Base-by-base conservation (phyloP, 2,329 filamentous ascomycete species). In the Cordyceps pruinosa region DNA sequence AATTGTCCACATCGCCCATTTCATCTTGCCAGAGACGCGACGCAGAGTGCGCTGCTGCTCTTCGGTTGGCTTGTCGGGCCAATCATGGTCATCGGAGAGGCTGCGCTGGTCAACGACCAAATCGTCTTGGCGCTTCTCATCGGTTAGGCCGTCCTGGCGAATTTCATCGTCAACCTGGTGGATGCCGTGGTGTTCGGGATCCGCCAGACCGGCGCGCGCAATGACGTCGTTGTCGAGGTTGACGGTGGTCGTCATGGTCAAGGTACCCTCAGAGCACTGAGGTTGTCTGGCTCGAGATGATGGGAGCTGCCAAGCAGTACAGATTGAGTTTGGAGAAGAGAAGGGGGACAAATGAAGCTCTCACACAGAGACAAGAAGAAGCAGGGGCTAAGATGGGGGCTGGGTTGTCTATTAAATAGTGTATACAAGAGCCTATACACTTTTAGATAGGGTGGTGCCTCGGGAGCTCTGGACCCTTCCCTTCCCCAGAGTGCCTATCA, bases 1-100 rank as follows among this genome's bases (percentile, higher is more conserved):
- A 59, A 91, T 82, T 26, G 83, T 85, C 72, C 84, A 90, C 58
- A 86, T 80, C 56, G 78, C 73, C 78, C 80, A 84, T 49, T 84
- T 83, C 60, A 90, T 81, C 66, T 77, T 77, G 60, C 83, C 85
- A 13, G 84, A 81, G 23, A 88, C 80, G 64, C 83, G 82, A 50
- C 77, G 80, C n/a, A 88, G 78, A 0, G 81, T 85, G 15, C 61
- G 67, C 59, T 84, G 69, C 60, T 88, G 85, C 66, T 87, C 83
- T 32, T 82, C 79, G 7, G 83, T 87, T 3, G 84, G 84, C 60
- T 69, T 71, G 63, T 72, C 68, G 50, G 68, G 66, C 56, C 66
- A 71, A n/a, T 68, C 65, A 53, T 68, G 62, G 3, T 67, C 63
- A 49, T 70, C 66, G 25, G 63, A 61, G 26, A 64, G 57, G 39